Base-by-base conservation (phyloP, 164 flowering plant genomes). In the Vitis riparia region DNA sequence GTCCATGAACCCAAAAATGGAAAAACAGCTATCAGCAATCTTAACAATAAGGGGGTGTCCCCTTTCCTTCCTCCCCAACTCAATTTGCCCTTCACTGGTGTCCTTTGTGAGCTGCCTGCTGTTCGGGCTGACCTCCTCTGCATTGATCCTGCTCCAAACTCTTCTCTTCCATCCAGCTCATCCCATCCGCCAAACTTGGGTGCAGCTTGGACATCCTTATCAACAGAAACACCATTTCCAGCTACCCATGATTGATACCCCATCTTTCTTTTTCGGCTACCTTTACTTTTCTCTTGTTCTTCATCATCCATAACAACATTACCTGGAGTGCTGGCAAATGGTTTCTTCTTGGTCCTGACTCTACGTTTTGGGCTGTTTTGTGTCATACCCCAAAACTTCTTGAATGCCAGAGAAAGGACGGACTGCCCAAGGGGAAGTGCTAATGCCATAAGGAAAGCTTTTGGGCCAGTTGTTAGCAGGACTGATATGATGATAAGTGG, bases 101-200 rank as follows among this genome's bases (percentile, higher is more conserved):
- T 50, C 51, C 77, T 71, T 13, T 57, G 48, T 9, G 61, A 29
- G 44, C 65, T 65, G 29, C 65, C 77, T 23, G 17, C 29, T 55
- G 52, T 59, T 68, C 49, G 59, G 66, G 71, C 55, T n/a, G 78
- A 53, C 7, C 44, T 37, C 72, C 66, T 72, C 64, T 51, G 69
- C 17, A 9, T 67, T 12, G 81, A 66, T 63, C 69, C 78, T 55
- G 49, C 69, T 9, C 30, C 60, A 48, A 69, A 56, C 16, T 66
- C 71, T 8, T 51, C 63, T 59, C 23, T 73, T 55, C 69, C 67
- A 75, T 88, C 91, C 66, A 94, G 73, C 56, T 88, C 94, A 64
- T 92, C 99, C 99, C 99, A 94, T 51, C 99, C 99, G 56, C 97
- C 93, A 76, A 88, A 89, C 64, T 71, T 78, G 8, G 82, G 56